Evolutionary conservation across 2,329 filamentous ascomycete species (phyloP), one percentile per base, ranked within the genome.

Genomic region (Diaporthe destruens): DNA sequence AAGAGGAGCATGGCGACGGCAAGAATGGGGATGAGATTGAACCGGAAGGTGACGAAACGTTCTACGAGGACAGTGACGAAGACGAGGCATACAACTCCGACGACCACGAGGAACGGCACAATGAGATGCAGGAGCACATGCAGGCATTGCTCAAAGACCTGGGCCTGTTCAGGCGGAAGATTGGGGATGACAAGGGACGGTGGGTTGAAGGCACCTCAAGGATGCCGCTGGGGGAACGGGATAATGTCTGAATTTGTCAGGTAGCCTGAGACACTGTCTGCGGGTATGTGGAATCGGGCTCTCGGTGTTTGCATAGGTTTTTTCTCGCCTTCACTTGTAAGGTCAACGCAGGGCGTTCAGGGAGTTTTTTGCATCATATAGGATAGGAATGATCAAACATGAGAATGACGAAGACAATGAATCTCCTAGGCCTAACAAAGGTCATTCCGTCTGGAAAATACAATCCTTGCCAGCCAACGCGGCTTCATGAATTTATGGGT

Each of bases 71-170:
- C 34, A 72, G 70, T 16, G 91, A 91, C 68, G 88, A 92, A 61
- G 89, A 89, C 54, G 87, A 87, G 34, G 87, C 87, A 54, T 86
- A 88, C 74, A 84, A 85, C 57, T 85, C 84, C 23, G 84, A 84
- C 49, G 81, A 85, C 74, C 85, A 86, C 74, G 87, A 89, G 69
- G 83, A 89, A 65, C 86, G 85, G 56, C 87, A 87, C 20, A 85
- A 87, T 53, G 88, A 95, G 75, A 89, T 95, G 84, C 94, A 98
- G 79, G 91, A 91, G n/a, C 91, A 94, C 78, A 96, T 97, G 87
- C 91, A 95, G 76, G 91, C 92, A 47, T 88, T 98, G 79, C 86
- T 99, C 75, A 90, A 91, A 77, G 95, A 98, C 77, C 80, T 97
- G 70, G 89, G 88, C 39, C 81, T 96, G 79, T 97, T 97, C 84